Evolutionary conservation across 495 filamentous ascomycete genomes (phyloP), one percentile per base, ranked within the genome.

Genomic region (Penicillium flavigenum): DNA sequence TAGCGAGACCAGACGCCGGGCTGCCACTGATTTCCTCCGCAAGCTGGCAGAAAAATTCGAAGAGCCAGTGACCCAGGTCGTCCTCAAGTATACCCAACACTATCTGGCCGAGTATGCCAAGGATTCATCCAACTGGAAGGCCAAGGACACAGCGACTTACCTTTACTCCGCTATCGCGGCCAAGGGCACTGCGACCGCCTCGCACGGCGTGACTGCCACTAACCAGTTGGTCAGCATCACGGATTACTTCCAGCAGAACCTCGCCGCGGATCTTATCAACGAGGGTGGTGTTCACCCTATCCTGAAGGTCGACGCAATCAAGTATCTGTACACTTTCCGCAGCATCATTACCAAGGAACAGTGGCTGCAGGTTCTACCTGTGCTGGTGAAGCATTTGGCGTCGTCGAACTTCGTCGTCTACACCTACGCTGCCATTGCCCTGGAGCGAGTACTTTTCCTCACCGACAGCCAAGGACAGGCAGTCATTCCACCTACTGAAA

Each of bases 71-170:
- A 96, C 92, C 4, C 80, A 80, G 45, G 86, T 94, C 20, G 91
- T 94, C 10, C 82, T 84, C 31, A 81, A 81, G 56, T 97, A 96
- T 73, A 88, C 94, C 56, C 82, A 88, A 50, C 86, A 92, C 68
- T 88, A 89, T 56, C 79, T 92, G 26, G 72, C 72, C 38, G 76
- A 87, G 46, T 96, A 94, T 65, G 72, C 83, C 27, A 81, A 83
- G 61, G 75, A 88, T 46, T 79, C 81, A 38, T 78, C 77, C 6
- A 89, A 94, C 67, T 99, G 95, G 95, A 96, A 90, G 72, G 84
- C 91, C 34, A 99, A 99, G 73, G 95, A 99, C 67, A 96, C 93
- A 1, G 95, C 95, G 10, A 86, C 94, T 56, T 98, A 97, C 60
- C 84, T 99, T 8, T 99, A 92, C 76, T 86, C 92, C 36, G 88